These are phyloP conservation scores for Neospermospora avenae DNA, from an alignment of 2,329 filamentous ascomycete species.

Conservation along the genomic window DNA sequence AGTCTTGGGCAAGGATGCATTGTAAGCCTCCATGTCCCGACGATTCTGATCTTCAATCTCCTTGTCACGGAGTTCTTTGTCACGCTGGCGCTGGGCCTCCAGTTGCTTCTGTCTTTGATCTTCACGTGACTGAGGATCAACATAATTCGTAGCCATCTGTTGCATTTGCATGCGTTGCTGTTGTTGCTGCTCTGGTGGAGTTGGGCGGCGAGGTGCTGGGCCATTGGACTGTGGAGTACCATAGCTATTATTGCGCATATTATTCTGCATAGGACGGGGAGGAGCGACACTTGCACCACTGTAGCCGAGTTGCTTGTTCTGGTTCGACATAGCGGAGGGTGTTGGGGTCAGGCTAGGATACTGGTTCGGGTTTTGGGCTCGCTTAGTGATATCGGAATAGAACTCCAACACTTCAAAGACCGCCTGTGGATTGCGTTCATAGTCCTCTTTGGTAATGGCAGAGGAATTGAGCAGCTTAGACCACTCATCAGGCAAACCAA, in stretches of 20 bases:
- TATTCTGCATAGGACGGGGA: constrained; percentile 59
- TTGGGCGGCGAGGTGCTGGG: constrained; percentile 42
- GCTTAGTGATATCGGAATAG: constrained; percentile 79
- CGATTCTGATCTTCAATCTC: constrained; percentile 61
- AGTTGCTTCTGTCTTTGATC: constrained; percentile 61
- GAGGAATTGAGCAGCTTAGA: constrained; percentile 94
- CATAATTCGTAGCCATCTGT: constrained; percentile 53
- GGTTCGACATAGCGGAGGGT: constrained; percentile 50
- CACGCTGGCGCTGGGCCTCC: constrained; percentile 53
- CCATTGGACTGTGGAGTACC: constrained; percentile 29
- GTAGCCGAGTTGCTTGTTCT: constrained; percentile 64
- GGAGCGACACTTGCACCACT: constrained; percentile 60
- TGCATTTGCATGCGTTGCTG: constrained; percentile 58
- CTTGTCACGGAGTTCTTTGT: constrained; percentile 38
- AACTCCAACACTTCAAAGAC: constrained; percentile 80
- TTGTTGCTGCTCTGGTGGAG: constrained; percentile 43
- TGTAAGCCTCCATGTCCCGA: constrained; percentile 82
- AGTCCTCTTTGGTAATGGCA: constrained; percentile 97
- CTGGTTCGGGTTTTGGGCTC: constrained; percentile 65
- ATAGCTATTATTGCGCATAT: constrained; percentile 43
- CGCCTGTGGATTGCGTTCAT: constrained; percentile 91
- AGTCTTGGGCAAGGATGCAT: constrained; percentile 80
- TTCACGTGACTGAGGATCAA: constrained; percentile 45
- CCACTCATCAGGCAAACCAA: constrained; percentile 93
- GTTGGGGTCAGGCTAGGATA: constrained; percentile 68